Conservation (phyloP, 2,329 filamentous ascomycete genomes). For the Blumeria hordei region DNA sequence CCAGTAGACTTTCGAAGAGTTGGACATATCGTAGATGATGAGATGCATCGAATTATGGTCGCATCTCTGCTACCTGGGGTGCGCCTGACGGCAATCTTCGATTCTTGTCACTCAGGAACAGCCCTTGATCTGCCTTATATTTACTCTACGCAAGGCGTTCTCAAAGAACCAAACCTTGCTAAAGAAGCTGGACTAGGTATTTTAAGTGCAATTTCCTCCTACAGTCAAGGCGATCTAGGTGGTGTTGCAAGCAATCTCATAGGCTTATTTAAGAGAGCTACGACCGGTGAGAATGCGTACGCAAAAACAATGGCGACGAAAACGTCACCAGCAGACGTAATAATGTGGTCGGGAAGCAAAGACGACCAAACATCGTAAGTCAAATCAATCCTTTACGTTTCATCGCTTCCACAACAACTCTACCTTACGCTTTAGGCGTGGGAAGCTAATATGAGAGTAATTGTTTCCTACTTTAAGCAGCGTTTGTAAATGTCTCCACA, state of each 20-base stretch:
- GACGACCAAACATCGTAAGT: slow-evolving; percentile 81
- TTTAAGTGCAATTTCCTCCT: slow-evolving; percentile 34
- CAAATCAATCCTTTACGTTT: slow-evolving; percentile 4
- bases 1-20: slow-evolving; percentile 57
- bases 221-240: slow-evolving; percentile 56
- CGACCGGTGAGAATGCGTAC: slow-evolving; percentile 51
- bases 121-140: slow-evolving; percentile 43
- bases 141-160: slow-evolving; percentile 42
- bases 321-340: slow-evolving; percentile 81
- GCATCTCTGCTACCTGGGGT: slow-evolving; percentile 57
- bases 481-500: too few relatives aligned
- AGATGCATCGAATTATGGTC: slow-evolving; percentile 63
- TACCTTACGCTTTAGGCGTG: too few relatives aligned
- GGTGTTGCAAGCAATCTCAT: slow-evolving; percentile 63
- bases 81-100: slow-evolving; percentile 46
- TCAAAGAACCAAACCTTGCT: slow-evolving; percentile 44
- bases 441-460: too few relatives aligned
- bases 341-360: slow-evolving; percentile 96
- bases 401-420: too few relatives aligned
- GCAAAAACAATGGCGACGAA: slow-evolving; percentile 68
- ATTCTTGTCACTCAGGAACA: slow-evolving; percentile 44
- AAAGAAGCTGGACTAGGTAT: slow-evolving; percentile 43
- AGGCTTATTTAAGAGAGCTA: slow-evolving; percentile 69
- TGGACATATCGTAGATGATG: slow-evolving; percentile 66
- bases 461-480: too few relatives aligned